These are phyloP conservation scores for Botryosphaeria agaves DNA, from an alignment of 2,329 filamentous ascomycete genomes.

Conservation along the genomic window DNA sequence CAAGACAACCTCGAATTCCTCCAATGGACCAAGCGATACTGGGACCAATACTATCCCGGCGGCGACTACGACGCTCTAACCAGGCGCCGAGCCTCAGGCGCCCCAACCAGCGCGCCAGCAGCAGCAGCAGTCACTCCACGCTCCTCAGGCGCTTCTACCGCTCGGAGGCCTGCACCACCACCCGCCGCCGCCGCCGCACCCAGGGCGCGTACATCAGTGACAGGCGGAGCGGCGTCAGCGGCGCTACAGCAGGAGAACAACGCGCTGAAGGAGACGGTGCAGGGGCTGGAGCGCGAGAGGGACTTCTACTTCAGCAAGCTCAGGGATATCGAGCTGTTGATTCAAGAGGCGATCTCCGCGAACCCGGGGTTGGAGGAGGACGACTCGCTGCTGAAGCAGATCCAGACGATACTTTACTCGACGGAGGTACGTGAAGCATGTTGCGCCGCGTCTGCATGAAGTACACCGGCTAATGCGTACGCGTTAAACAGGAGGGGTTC, in stretches of 20 bases:
- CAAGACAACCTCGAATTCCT: slow-evolving; percentile 99
- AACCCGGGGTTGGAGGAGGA: slow-evolving; percentile 90
- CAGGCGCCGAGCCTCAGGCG: slow-evolving; percentile 60
- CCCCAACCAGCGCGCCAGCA: slow-evolving; percentile 34
- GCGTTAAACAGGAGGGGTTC: slow-evolving; percentile 34
- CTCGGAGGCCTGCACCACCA: slow-evolving; percentile 21
- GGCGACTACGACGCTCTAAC: slow-evolving; percentile 88
- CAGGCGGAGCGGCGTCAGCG: slow-evolving; percentile 41
- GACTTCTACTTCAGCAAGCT: slow-evolving; percentile 99
- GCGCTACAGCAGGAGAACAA: slow-evolving; percentile 73
- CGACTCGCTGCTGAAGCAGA: slow-evolving; percentile 83
- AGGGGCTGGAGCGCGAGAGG: slow-evolving; percentile 81
- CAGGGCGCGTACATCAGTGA: slow-evolving; percentile 21
- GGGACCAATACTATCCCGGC: slow-evolving; percentile 95
- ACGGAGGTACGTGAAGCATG: slow-evolving; percentile 46
- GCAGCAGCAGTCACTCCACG: slow-evolving; percentile 29
- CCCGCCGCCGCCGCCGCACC: slow-evolving; percentile 21
- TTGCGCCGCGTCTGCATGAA: background rate
- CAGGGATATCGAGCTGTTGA: slow-evolving; percentile 83
- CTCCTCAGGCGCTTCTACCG: slow-evolving; percentile 16
- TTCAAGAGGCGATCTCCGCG: slow-evolving; percentile 84
- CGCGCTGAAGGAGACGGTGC: slow-evolving; percentile 87
- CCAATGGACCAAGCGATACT: slow-evolving; percentile 92
- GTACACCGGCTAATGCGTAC: background rate
- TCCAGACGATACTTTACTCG: slow-evolving; percentile 92